A percentile compares a stretch with the other conserved stretches of the same genome.
These are phyloP conservation scores for Elsinoe australis DNA, from an alignment of 2,329 filamentous ascomycete species.

Conservation along the genomic window DNA sequence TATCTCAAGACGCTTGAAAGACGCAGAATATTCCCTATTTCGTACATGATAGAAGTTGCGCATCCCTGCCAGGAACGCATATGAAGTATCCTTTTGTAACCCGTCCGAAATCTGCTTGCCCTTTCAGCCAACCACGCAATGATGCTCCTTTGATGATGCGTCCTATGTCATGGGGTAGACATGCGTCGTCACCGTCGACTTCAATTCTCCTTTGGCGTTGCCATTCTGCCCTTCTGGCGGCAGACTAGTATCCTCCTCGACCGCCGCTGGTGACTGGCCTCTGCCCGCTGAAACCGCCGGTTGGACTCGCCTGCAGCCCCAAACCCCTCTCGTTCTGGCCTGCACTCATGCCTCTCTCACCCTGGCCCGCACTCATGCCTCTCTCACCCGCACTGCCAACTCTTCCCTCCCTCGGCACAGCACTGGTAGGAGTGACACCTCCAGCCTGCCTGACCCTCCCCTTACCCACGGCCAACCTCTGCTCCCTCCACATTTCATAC, in stretches of 20 bases:
- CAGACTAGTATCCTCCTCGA: background rate
- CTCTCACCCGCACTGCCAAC: background rate
- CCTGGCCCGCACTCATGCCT: background rate
- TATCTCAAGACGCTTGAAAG: no score
- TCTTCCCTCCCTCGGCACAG: slow-evolving; percentile 28
- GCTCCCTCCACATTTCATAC: slow-evolving; percentile 91
- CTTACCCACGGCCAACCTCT: slow-evolving; percentile 35
- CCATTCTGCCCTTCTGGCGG: no score
- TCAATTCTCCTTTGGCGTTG: background rate
- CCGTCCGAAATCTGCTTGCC: no score
- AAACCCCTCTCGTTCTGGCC: background rate
- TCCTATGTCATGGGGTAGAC: no score
- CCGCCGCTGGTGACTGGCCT: slow-evolving; percentile 1
- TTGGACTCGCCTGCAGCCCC: no score
- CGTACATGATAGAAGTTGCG: no score
- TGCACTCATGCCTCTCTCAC: background rate
- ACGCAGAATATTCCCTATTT: no score
- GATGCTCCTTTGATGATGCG: no score
- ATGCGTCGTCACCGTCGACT: background rate
- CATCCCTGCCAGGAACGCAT: no score
- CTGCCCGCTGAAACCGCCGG: background rate
- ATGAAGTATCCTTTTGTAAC: no score
- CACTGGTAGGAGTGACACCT: slow-evolving; percentile 31
- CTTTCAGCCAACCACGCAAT: no score
- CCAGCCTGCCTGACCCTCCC: slow-evolving; percentile 26